Percentiles rank a stretch among this genome's conserved stretches.
Conservation (phyloP, 192 early-diverging fungal genomes). For the Podila verticillata region DNA sequence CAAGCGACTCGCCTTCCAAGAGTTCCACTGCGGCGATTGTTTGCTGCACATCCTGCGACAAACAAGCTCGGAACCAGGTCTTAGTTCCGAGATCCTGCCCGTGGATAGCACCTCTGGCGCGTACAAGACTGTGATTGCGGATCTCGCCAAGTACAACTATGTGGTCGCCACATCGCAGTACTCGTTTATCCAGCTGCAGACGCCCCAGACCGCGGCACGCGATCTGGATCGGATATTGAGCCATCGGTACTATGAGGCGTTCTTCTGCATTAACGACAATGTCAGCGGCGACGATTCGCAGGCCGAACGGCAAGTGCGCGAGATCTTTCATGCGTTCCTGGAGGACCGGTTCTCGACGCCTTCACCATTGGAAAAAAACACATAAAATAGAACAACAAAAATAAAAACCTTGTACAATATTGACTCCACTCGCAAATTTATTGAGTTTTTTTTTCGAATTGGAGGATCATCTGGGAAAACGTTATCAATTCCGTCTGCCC, state of each 20-base stretch:
- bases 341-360: constrained; percentile 23
- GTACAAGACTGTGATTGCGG: constrained; percentile 9
- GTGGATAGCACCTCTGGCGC: constrained; percentile 6
- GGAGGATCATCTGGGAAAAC: too few relatives aligned
- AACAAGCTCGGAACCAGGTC: constrained; percentile 7
- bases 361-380: constrained; percentile 38
- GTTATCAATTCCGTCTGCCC: constrained; percentile 1
- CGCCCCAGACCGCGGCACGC: background rate
- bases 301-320: background rate
- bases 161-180: constrained; percentile 19
- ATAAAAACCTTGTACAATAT: background rate
- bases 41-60: constrained; percentile 39
- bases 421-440: too few relatives aligned
- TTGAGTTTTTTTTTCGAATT: too few relatives aligned
- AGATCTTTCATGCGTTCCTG: constrained; percentile 22
- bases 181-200: constrained; percentile 21
- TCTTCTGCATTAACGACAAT: constrained; percentile 47
- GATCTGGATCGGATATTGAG: constrained; percentile 6
- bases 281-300: background rate
- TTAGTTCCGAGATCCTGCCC: constrained; percentile 23
- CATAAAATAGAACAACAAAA: background rate
- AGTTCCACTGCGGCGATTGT: constrained; percentile 52
- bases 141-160: constrained; percentile 42
- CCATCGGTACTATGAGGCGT: constrained; percentile 4
- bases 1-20: constrained; percentile 28